A percentile compares a stretch with the other conserved stretches of the same genome.
phyloP scores from a whole-genome alignment of 2,329 filamentous ascomycete species.

The Diaporthe sp. region DNA sequence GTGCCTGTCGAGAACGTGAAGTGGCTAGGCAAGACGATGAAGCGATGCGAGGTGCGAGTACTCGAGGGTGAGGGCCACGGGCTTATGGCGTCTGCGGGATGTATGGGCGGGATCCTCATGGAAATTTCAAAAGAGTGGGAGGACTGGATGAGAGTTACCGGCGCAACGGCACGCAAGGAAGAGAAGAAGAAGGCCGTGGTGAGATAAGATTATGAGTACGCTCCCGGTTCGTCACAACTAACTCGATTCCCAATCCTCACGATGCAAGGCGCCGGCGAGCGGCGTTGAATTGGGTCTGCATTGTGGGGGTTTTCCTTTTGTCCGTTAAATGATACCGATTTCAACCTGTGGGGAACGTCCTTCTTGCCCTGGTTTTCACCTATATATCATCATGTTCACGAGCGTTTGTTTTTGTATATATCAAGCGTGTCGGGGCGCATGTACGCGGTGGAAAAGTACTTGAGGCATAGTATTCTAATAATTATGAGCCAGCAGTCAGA shows the following conservation, averaged over 20 bases:
- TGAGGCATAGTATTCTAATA: slow-evolving; percentile 18
- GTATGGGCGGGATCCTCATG: slow-evolving; percentile 95
- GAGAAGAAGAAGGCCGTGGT: slow-evolving; percentile 29
- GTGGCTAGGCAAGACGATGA: slow-evolving; percentile 96
- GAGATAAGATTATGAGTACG: slow-evolving; percentile 18
- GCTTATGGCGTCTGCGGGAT: slow-evolving; percentile 91
- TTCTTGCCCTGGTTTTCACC: background rate
- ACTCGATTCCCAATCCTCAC: background rate
- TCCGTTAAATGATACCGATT: slow-evolving; percentile 24
- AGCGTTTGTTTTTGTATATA: slow-evolving; percentile 3
- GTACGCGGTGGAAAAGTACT: background rate
- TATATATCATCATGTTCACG: slow-evolving; percentile 4
- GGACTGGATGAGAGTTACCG: slow-evolving; percentile 78
- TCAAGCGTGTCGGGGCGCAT: slow-evolving; percentile 13
- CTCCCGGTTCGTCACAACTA: background rate
- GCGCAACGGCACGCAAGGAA: slow-evolving; percentile 23
- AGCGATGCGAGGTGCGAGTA: slow-evolving; percentile 89
- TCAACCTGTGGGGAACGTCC: slow-evolving; percentile 14
- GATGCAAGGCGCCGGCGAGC: slow-evolving; percentile 17
- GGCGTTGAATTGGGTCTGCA: slow-evolving; percentile 3
- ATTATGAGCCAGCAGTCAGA: background rate
- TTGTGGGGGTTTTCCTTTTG: background rate
- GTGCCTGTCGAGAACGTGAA: slow-evolving; percentile 95
- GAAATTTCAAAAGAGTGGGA: slow-evolving; percentile 97
- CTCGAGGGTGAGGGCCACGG: slow-evolving; percentile 94